Evolutionary conservation across 2,329 filamentous ascomycete genomes (phyloP).

Genomic region (Phaeosphaeria sp.): DNA sequence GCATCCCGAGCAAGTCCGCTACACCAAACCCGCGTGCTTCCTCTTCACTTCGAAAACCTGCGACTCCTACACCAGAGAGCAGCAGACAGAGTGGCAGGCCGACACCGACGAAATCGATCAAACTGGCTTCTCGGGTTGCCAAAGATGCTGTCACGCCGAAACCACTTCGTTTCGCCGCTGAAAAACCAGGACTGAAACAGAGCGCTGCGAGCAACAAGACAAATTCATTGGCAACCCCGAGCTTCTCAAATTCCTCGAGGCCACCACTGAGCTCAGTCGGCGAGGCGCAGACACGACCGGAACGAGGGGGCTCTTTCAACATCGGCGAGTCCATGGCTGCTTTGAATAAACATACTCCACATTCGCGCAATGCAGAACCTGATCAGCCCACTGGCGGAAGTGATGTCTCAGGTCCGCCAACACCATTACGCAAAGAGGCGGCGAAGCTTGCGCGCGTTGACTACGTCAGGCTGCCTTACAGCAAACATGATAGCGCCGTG

Average conservation of each 20-base stretch:
- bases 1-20: not conserved
- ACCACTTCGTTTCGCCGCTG: not conserved
- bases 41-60: not conserved
- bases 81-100: not conserved
- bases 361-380: not conserved
- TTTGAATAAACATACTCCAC: not conserved
- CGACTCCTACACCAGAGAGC: not conserved
- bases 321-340: slow-evolving; percentile 2
- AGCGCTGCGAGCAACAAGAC: not conserved
- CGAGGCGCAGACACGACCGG: not conserved
- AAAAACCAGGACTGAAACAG: not conserved
- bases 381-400: not conserved
- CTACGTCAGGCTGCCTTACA: not conserved
- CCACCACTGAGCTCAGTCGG: not conserved
- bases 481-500: not conserved
- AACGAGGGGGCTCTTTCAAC: not conserved
- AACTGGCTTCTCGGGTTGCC: not conserved
- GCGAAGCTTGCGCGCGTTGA: not conserved
- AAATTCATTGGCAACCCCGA: not conserved
- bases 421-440: slow-evolving; percentile 1
- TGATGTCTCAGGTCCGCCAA: not conserved
- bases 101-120: not conserved
- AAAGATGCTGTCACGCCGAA: not conserved
- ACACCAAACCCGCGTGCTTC: not conserved
- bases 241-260: not conserved